Evolutionary conservation across 768 basidiomycete genomes (phyloP).

Genomic region (Agaricus sinodeliciosus): DNA sequence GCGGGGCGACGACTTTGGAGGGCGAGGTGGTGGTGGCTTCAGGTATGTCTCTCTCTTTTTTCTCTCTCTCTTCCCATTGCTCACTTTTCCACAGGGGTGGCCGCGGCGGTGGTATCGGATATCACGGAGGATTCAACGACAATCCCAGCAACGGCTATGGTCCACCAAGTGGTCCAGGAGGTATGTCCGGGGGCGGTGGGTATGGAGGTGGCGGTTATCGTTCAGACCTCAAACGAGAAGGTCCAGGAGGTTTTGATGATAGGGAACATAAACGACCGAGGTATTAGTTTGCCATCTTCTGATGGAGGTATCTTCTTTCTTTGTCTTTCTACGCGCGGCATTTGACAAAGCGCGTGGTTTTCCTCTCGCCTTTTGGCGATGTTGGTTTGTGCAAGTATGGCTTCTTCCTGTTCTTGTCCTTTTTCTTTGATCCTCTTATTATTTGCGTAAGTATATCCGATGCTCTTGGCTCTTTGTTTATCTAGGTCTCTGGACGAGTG

Average conservation of each 20-base stretch:
- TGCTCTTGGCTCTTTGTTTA: not conserved
- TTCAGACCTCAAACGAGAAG: conserved; percentile 73
- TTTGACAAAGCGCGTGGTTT: conserved; percentile 4
- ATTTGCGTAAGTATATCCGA: conserved; percentile 19
- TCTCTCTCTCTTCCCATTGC: not conserved
- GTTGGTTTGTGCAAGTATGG: conserved; percentile 14
- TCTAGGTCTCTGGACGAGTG: conserved; percentile 4
- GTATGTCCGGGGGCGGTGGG: conserved; percentile 31
- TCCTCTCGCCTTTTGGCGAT: conserved; percentile 1
- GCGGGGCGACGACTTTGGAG: conserved; percentile 31
- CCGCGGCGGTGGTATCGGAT: conserved; percentile 71
- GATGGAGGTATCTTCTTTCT: conserved; percentile 11
- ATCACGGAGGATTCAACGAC: conserved; percentile 53
- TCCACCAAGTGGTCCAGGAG: conserved; percentile 35
- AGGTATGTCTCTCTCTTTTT: conserved; percentile 34
- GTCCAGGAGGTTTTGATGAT: conserved; percentile 74
- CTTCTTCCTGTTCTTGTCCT: conserved; percentile 6
- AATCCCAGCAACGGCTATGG: conserved; percentile 45
- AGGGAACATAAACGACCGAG: conserved; percentile 77
- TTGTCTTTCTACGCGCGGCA: conserved; percentile 6
- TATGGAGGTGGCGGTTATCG: conserved; percentile 52
- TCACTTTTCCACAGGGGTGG: conserved; percentile 39
- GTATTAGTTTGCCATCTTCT: conserved; percentile 41
- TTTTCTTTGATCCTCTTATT: conserved; percentile 9
- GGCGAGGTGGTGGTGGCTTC: conserved; percentile 40